These are phyloP conservation scores for Hypericum androsaemum DNA, from an alignment of 345 rosid genomes.

Conservation along the genomic window DNA sequence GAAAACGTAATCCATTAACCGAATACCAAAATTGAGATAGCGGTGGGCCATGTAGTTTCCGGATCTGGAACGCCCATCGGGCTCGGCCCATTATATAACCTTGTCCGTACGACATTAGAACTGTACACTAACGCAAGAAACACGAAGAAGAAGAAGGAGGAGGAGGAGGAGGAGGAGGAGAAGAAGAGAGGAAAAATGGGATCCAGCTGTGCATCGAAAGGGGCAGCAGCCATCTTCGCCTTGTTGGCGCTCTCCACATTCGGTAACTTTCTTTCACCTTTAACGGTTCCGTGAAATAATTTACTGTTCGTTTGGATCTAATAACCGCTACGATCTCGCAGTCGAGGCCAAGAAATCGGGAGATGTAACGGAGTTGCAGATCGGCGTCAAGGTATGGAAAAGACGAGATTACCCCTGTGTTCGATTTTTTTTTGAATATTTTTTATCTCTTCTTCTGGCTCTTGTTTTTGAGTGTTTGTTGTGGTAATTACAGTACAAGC, in stretches of 20 bases:
- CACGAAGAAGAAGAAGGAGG: neutral
- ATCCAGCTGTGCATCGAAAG: slow-evolving; percentile 22
- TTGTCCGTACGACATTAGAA: too few relatives aligned
- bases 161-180: neutral
- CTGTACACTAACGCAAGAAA: too few relatives aligned
- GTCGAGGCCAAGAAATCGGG: slow-evolving; percentile 57
- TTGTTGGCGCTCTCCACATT: slow-evolving; percentile 22
- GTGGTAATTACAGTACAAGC: slow-evolving; percentile 45
- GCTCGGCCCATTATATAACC: too few relatives aligned
- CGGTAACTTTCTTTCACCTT: slow-evolving; percentile 16
- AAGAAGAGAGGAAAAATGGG: slow-evolving; percentile 14
- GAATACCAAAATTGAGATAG: too few relatives aligned
- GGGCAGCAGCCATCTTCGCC: slow-evolving; percentile 18
- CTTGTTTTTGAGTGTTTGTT: neutral
- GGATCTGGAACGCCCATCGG: too few relatives aligned
- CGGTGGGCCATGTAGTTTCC: too few relatives aligned
- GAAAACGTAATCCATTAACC: too few relatives aligned
- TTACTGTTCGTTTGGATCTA: neutral
- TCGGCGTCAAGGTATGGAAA: slow-evolving; percentile 71
- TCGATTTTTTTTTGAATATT: too few relatives aligned
- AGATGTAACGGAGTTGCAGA: slow-evolving; percentile 77
- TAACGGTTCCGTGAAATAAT: slow-evolving; percentile 6
- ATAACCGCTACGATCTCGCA: slow-evolving; percentile 13
- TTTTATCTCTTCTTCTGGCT: neutral
- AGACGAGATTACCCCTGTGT: neutral